A percentile compares a stretch with the other conserved stretches of the same genome.
Conservation (phyloP, 768 basidiomycete species). For the Steccherinum ochraceum region DNA sequence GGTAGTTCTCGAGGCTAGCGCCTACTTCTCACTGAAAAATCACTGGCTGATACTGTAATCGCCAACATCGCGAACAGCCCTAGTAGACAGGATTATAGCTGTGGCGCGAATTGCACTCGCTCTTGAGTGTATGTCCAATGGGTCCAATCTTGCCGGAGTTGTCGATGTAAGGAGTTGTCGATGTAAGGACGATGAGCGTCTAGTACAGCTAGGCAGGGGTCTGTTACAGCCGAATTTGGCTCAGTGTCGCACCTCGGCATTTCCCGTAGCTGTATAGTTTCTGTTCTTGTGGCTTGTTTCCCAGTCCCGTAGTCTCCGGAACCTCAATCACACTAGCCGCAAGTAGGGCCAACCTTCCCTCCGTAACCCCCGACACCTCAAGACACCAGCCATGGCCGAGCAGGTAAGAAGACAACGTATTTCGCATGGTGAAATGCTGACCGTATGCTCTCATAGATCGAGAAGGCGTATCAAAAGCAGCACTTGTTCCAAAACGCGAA, state of each 20-base stretch:
- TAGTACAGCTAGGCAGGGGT: background rate
- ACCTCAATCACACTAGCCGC: slow-evolving; percentile 7
- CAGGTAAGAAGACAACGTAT: slow-evolving; percentile 22
- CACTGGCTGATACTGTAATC: no score
- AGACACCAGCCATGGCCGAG: slow-evolving; percentile 32
- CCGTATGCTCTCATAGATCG: slow-evolving; percentile 49
- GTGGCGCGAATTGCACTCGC: no score
- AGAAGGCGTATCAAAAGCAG: slow-evolving; percentile 98
- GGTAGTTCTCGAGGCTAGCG: no score
- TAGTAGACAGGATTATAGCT: no score
- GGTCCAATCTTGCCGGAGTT: no score
- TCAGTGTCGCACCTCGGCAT: no score
- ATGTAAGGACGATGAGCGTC: no score
- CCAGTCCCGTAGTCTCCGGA: slow-evolving; percentile 8
- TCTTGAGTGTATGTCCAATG: no score
- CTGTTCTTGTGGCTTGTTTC: slow-evolving; percentile 29
- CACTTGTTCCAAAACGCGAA: slow-evolving; percentile 97
- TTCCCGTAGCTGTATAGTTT: slow-evolving; percentile 38
- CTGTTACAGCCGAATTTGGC: no score
- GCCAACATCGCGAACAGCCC: no score
- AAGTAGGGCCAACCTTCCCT: slow-evolving; percentile 10
- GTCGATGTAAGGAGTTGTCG: no score
- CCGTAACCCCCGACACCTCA: slow-evolving; percentile 20
- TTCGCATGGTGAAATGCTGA: slow-evolving; percentile 3
- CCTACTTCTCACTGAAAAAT: no score